Percentiles rank a stretch among this genome's conserved stretches.
phyloP scores from a whole-genome alignment of 78 protist species.

The Polysphondylium violaceum region DNA sequence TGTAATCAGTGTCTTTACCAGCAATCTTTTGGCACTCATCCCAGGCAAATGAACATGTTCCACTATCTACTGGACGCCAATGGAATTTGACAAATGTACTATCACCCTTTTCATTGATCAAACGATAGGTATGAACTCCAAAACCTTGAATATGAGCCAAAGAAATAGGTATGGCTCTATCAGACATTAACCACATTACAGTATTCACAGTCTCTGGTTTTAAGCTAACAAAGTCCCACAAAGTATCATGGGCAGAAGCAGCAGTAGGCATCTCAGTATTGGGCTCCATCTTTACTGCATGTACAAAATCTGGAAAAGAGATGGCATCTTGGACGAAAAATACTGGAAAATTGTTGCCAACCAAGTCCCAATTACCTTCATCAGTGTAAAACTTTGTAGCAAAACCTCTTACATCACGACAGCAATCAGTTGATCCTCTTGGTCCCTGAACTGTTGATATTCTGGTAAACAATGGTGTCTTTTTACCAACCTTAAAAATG shows the following conservation, averaged over 20 bases:
- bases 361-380: slow-evolving; percentile 79
- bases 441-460: slow-evolving; percentile 76
- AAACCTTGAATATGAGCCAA: slow-evolving; percentile 70
- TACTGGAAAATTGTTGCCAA: slow-evolving; percentile 82
- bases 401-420: slow-evolving; percentile 78
- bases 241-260: slow-evolving; percentile 27
- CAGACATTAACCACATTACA: slow-evolving; percentile 51
- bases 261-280: slow-evolving; percentile 25
- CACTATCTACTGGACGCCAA: slow-evolving; percentile 73
- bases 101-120: slow-evolving; percentile 54
- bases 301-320: slow-evolving; percentile 75
- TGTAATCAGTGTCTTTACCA: slow-evolving; percentile 21
- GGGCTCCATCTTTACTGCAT: slow-evolving; percentile 56
- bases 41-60: slow-evolving; percentile 41
- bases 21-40: slow-evolving; percentile 67
- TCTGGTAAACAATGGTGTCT: slow-evolving; percentile 63
- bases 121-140: slow-evolving; percentile 74
- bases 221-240: slow-evolving; percentile 76
- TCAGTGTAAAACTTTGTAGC: slow-evolving; percentile 87
- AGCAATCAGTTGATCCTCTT: slow-evolving; percentile 81
- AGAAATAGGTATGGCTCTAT: slow-evolving; percentile 67
- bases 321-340: slow-evolving; percentile 82
- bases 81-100: slow-evolving; percentile 54
- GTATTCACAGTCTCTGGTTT: slow-evolving; percentile 82
- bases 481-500: no score